Evolutionary conservation across 805 yeast species (phyloP).

Genomic region (Wickerhamomyces bisporus): DNA sequence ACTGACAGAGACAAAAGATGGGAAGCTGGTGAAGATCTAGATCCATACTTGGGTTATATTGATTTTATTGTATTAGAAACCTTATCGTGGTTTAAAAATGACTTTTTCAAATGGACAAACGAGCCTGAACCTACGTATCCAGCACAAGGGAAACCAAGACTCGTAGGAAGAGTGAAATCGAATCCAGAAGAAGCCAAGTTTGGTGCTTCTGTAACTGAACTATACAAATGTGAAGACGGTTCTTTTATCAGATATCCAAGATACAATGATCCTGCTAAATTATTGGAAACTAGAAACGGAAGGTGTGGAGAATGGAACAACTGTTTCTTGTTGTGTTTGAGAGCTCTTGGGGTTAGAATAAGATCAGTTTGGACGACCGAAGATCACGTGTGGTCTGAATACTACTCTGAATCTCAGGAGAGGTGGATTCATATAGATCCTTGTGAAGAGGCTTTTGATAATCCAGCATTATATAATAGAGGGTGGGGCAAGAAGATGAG

Average conservation of each 20-base stretch:
- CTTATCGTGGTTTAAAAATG: conserved; percentile 66
- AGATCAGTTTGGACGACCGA: conserved; percentile 85
- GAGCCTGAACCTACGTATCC: conserved; percentile 57
- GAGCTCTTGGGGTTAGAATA: conserved; percentile 58
- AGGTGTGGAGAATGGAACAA: conserved; percentile 97
- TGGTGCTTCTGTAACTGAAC: conserved; percentile 59
- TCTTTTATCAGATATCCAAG: conserved; percentile 60
- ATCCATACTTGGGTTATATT: conserved; percentile 35
- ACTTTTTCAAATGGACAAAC: conserved; percentile 82
- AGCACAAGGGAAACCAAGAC: conserved; percentile 31
- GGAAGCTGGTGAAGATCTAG: conserved; percentile 10
- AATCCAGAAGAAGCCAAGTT: conserved; percentile 36
- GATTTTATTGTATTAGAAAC: conserved; percentile 57
- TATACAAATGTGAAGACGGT: conserved; percentile 59
- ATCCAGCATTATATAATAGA: conserved; percentile 67
- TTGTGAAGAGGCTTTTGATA: conserved; percentile 82
- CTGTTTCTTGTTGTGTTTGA: conserved; percentile 65
- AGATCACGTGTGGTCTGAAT: conserved; percentile 97
- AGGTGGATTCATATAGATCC: conserved; percentile 89
- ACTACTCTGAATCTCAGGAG: conserved; percentile 51
- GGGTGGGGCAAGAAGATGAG: conserved; percentile 97
- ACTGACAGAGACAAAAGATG: conserved; percentile 25
- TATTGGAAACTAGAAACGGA: conserved; percentile 62
- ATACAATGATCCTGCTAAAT: conserved; percentile 58
- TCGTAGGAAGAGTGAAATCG: conserved; percentile 38